These are phyloP conservation scores for Euclidium syriacum DNA, from an alignment of 345 rosid species.

Conservation along the genomic window DNA sequence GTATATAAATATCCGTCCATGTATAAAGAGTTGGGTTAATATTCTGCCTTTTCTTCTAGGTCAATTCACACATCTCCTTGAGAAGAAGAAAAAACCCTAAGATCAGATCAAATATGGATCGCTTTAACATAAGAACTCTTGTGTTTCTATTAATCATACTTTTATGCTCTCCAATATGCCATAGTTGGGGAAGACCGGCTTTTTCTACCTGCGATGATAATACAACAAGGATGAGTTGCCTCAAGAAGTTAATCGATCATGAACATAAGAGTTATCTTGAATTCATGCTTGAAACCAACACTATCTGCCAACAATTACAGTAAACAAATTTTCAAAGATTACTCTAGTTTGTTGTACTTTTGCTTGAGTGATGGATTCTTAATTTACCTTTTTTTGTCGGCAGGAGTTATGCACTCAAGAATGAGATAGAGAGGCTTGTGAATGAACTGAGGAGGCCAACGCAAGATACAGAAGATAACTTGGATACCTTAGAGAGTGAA, in stretches of 20 bases:
- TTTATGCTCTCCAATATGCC: conserved; percentile 29
- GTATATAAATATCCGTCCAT: too few species aligned
- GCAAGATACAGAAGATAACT: conserved; percentile 44
- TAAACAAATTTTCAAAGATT: conserved; percentile 24
- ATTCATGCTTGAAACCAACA: conserved; percentile 64
- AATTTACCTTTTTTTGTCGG: not conserved
- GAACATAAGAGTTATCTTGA: conserved; percentile 59
- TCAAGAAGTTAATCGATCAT: conserved; percentile 44
- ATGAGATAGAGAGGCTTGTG: conserved; percentile 70
- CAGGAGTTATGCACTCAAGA: conserved; percentile 65
- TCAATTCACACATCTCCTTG: not conserved
- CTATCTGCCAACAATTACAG: conserved; percentile 90
- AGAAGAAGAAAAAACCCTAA: not conserved
- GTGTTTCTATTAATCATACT: conserved; percentile 26
- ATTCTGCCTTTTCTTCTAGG: conserved; percentile 1
- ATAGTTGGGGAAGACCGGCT: conserved; percentile 48
- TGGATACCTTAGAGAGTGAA: conserved; percentile 45
- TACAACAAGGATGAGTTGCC: conserved; percentile 50
- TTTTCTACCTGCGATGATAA: conserved; percentile 49
- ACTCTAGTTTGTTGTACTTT: too few species aligned
- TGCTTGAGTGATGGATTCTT: not conserved
- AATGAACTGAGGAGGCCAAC: conserved; percentile 63
- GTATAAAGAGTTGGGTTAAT: too few species aligned
- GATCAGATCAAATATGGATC: conserved; percentile 21
- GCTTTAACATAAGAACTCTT: not conserved